Conservation (phyloP, 441 rosid genomes). For the Syzygium malaccense region DNA sequence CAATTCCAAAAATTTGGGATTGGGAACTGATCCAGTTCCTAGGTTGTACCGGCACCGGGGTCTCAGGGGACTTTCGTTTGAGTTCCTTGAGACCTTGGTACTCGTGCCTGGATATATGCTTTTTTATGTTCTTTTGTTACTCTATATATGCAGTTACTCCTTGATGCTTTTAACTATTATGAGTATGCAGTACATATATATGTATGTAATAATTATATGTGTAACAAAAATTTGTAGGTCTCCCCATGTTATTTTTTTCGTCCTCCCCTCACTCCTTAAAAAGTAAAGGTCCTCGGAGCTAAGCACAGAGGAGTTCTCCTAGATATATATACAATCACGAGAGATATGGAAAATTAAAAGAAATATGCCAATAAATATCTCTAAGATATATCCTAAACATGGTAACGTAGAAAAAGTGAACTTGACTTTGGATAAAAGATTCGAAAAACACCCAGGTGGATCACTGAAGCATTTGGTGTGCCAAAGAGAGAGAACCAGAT, state of each 20-base stretch:
- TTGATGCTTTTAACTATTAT: background rate
- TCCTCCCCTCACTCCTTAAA: too few species aligned
- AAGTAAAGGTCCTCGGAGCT: too few species aligned
- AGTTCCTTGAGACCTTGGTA: background rate
- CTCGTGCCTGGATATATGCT: background rate
- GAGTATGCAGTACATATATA: background rate
- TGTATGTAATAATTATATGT: too few species aligned
- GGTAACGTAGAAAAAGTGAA: too few species aligned
- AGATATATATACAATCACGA: too few species aligned
- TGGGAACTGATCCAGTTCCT: accelerated
- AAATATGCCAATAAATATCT: too few species aligned
- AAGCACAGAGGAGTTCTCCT: too few species aligned
- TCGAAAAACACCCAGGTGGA: background rate
- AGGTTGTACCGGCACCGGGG: accelerated
- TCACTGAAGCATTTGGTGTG: background rate
- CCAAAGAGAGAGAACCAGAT: background rate
- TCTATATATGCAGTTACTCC: background rate
- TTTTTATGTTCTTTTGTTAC: background rate
- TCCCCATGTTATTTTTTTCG: too few species aligned
- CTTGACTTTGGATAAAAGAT: too few species aligned
- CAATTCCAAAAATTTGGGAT: background rate
- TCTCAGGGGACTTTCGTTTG: background rate
- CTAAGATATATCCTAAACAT: too few species aligned
- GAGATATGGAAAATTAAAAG: too few species aligned
- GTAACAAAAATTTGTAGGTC: too few species aligned